Evolutionary conservation across 148 eudicot species (phyloP), one percentile per base, ranked within the genome.

Genomic region (Pouteria glomerata): DNA sequence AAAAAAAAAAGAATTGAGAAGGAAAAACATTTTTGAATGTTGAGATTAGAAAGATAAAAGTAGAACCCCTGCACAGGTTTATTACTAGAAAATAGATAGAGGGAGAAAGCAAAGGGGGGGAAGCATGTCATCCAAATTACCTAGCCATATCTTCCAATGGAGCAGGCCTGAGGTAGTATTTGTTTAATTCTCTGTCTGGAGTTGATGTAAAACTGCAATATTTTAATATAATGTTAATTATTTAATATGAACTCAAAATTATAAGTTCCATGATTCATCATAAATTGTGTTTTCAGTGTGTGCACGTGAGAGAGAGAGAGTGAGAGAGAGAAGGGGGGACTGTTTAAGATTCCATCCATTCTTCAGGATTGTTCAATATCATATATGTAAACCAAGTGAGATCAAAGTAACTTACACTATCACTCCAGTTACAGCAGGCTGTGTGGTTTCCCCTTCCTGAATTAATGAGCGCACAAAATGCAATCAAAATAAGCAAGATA

Each of bases 101-200:
- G 30, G 52, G 27, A 16, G 2, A 31, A 27, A 57, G 35, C 34
- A 26, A 50, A 35, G 33, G 33, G 21, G 34, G 69, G 51, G 10
- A 12, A 57, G 15, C 15, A 16, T 45, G 70, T 15, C 21, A 50
- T 57, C 44, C 45, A 29, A n/a, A 47, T 56, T 50, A 89, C 95
- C 87, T 85, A 50, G 98, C 97, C 98, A 91, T 94, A 63, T 87
- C 89, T 71, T 82, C 89, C 79, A 91, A 33, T 2, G 98, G 98
- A 8, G 98, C 97, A 62, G 98, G 96, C 19, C 98, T 97, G 16
- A 94, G 81, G 78, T 94, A 94, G 81, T 91, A 94, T 74, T 86
- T 94, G 76, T 94, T 94, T 11, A 85, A 83, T 68, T 84, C 73
- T 57, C 67, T 79, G 78, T 90, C 93, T n/a, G 96, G 93, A 65